Conservation (phyloP, 805 yeast genomes). For the Myxozyma monticola region DNA sequence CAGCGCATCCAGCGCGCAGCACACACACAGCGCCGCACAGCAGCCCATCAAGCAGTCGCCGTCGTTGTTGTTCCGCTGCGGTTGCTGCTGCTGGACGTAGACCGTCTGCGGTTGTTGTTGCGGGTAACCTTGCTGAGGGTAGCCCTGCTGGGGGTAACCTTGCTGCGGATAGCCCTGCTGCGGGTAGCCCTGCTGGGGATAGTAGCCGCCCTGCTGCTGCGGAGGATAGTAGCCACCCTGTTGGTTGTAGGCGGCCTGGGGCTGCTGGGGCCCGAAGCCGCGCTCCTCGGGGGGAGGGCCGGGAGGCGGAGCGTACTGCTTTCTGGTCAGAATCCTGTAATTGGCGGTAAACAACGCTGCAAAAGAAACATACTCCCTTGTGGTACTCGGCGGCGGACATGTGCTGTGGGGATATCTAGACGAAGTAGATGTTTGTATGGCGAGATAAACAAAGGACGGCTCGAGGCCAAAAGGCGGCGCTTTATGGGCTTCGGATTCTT, state of each 20-base stretch:
- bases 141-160: slow-evolving; percentile 19
- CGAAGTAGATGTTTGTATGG: too few species aligned
- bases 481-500: too few species aligned
- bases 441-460: too few species aligned
- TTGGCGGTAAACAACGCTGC: not conserved
- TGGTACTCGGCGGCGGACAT: slow-evolving; percentile 30
- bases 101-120: slow-evolving; percentile 8
- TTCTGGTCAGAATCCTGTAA: not conserved
- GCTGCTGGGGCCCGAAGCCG: slow-evolving; percentile 29
- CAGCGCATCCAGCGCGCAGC: slow-evolving; percentile 30
- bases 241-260: slow-evolving; percentile 13
- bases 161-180: slow-evolving; percentile 18
- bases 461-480: too few species aligned
- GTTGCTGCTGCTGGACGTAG: slow-evolving; percentile 22
- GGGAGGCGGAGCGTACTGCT: slow-evolving; percentile 23
- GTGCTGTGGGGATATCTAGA: too few species aligned
- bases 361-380: slow-evolving; percentile 12
- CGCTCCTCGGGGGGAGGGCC: slow-evolving; percentile 21
- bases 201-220: slow-evolving; percentile 24
- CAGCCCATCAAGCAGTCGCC: slow-evolving; percentile 27
- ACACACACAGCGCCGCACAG: slow-evolving; percentile 32
- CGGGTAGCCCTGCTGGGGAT: slow-evolving; percentile 10
- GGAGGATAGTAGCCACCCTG: slow-evolving; percentile 23
- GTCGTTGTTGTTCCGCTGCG: slow-evolving; percentile 10
- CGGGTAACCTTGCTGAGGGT: slow-evolving; percentile 17